These are phyloP conservation scores for Hygrocybe coccinea DNA, from an alignment of 768 basidiomycete species.

Conservation along the genomic window DNA sequence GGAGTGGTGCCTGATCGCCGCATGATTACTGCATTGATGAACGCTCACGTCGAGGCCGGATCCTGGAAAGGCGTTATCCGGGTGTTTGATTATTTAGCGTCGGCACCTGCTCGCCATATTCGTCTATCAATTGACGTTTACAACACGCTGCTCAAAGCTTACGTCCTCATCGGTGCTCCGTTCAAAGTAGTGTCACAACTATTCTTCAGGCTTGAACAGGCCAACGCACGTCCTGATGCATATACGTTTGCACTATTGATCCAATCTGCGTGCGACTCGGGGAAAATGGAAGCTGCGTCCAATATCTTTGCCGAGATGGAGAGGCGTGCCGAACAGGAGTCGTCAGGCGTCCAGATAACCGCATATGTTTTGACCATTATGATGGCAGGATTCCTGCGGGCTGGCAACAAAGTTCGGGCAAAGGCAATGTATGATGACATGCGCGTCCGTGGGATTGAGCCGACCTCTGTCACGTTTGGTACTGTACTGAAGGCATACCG, in stretches of 20 bases:
- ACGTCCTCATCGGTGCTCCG: constrained; percentile 76
- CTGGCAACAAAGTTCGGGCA: constrained; percentile 49
- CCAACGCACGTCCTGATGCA: constrained; percentile 51
- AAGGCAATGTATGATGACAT: constrained; percentile 70
- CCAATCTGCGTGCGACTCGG: constrained; percentile 75
- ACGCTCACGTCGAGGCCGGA: constrained; percentile 75
- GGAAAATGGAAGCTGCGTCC: constrained; percentile 56
- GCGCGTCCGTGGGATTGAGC: constrained; percentile 56
- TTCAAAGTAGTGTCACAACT: constrained; percentile 56
- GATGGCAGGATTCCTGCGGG: constrained; percentile 65
- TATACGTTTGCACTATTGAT: constrained; percentile 71
- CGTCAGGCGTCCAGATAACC: constrained; percentile 41
- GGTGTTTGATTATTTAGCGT: constrained; percentile 57
- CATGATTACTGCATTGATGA: constrained; percentile 72
- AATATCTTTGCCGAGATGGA: constrained; percentile 71
- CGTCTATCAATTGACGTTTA: constrained; percentile 56
- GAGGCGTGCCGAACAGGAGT: constrained; percentile 32
- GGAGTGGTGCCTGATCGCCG: constrained; percentile 57
- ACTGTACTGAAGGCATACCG: constrained; percentile 63
- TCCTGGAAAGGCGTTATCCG: constrained; percentile 73
- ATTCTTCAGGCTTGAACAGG: constrained; percentile 51
- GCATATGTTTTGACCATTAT: constrained; percentile 67
- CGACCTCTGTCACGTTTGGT: constrained; percentile 62
- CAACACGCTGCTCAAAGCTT: constrained; percentile 80
- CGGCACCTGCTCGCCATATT: constrained; percentile 31